A percentile compares a stretch with the other conserved stretches of the same genome.
Conservation (phyloP, 176 grass and related monocot species). For the Aegilops longissima region DNA sequence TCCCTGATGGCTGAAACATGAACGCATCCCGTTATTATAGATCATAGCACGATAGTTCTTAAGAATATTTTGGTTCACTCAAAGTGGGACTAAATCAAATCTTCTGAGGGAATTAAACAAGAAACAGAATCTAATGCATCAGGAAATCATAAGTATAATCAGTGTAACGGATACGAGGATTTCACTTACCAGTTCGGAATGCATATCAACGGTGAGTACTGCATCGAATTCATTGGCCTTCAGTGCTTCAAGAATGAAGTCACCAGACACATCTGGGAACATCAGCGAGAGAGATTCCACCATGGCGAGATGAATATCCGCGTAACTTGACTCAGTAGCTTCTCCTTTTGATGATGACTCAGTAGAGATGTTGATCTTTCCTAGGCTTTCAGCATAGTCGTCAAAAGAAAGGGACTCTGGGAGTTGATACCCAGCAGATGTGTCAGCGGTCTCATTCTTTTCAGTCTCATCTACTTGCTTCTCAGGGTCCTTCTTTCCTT, state of each 20-base stretch:
- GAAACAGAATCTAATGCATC: neutral
- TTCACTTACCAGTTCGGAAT: conserved; percentile 46
- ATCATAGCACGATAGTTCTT: no score
- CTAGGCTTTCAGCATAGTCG: conserved; percentile 12
- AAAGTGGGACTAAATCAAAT: no score
- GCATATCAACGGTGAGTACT: conserved; percentile 42
- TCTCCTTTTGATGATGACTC: conserved; percentile 41
- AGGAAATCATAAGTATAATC: neutral
- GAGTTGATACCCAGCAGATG: no score
- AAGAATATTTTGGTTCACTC: no score
- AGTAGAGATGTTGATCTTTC: conserved; percentile 33
- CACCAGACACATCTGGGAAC: conserved; percentile 46
- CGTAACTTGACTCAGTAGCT: neutral
- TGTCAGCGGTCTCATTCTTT: no score
- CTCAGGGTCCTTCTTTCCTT: no score
- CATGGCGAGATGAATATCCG: neutral
- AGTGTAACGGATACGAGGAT: neutral
- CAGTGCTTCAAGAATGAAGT: conserved; percentile 20
- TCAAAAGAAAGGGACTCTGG: no score
- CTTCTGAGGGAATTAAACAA: no score
- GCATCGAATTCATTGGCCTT: conserved; percentile 35
- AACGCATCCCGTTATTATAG: no score
- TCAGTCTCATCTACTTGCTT: no score
- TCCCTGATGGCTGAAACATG: no score
- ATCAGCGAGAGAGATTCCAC: conserved; percentile 41